Evolutionary conservation across 305 asterid genomes (phyloP).

Genomic region (Plantago rigida): DNA sequence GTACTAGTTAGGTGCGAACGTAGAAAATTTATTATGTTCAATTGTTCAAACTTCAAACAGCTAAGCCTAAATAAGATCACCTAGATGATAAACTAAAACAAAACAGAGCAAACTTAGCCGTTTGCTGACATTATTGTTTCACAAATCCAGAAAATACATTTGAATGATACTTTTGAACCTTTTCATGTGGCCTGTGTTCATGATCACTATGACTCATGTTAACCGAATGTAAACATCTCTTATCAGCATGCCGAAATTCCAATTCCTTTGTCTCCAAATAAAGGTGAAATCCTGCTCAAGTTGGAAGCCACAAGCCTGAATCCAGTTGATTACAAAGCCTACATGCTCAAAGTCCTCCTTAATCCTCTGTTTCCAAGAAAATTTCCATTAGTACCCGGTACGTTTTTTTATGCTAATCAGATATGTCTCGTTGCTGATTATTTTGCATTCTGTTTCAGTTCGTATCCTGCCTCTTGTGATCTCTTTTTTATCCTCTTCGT

Average conservation of each 20-base stretch:
- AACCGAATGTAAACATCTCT: no score
- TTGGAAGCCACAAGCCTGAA: conserved; percentile 53
- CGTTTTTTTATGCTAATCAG: conserved; percentile 5
- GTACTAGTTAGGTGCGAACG: no score
- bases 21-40: no score
- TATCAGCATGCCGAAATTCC: conserved; percentile 52
- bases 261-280: conserved; percentile 34
- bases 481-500: neutral
- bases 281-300: conserved; percentile 46
- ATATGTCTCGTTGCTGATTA: neutral
- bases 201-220: no score
- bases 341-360: conserved; percentile 30
- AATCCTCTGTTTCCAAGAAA: conserved; percentile 41
- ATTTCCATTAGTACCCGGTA: conserved; percentile 43
- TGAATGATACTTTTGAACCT: no score
- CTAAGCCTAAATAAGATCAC: no score
- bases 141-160: no score
- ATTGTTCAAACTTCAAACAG: no score
- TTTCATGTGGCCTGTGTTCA: no score
- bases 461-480: neutral
- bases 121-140: no score
- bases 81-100: no score
- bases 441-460: neutral
- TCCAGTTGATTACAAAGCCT: conserved; percentile 46
- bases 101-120: no score